Evolutionary conservation across 1,284 basidiomycete genomes (phyloP).

Genomic region (Thelephora terrestris): DNA sequence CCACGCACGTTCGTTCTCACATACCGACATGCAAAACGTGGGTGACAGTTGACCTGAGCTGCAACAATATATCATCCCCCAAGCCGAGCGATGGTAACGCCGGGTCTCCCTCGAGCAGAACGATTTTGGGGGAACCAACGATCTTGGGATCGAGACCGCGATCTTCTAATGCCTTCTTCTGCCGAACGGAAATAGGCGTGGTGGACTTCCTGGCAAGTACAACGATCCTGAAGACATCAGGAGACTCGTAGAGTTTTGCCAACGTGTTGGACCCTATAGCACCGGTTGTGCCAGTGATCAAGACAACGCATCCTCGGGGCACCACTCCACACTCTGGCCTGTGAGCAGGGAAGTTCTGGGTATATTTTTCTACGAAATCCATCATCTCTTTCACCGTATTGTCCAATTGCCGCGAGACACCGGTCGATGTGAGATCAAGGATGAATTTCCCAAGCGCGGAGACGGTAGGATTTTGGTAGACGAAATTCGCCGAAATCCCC

Average conservation of each 20-base stretch:
- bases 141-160: conserved; percentile 15
- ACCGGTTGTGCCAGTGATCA: conserved; percentile 29
- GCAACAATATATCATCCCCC: neutral
- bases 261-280: conserved; percentile 24
- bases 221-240: conserved; percentile 19
- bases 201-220: conserved; percentile 23
- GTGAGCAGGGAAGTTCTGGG: conserved; percentile 18
- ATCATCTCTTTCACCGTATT: conserved; percentile 16
- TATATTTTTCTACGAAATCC: conserved; percentile 24
- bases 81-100: conserved; percentile 16
- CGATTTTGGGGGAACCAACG: conserved; percentile 16
- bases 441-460: conserved; percentile 18
- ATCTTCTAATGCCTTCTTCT: conserved; percentile 17
- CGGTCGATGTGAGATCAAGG: conserved; percentile 3
- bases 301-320: conserved; percentile 14
- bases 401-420: conserved; percentile 3
- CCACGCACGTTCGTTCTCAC: neutral
- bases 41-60: conserved; percentile 20
- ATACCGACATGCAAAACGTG: conserved; percentile 27
- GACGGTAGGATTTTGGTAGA: conserved; percentile 27
- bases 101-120: conserved; percentile 20
- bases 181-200: conserved; percentile 14
- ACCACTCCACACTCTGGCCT: neutral
- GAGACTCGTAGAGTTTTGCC: conserved; percentile 14
- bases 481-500: conserved; percentile 20